phyloP scores from a whole-genome alignment of 495 filamentous ascomycete species.

The Xylaria intraflava region DNA sequence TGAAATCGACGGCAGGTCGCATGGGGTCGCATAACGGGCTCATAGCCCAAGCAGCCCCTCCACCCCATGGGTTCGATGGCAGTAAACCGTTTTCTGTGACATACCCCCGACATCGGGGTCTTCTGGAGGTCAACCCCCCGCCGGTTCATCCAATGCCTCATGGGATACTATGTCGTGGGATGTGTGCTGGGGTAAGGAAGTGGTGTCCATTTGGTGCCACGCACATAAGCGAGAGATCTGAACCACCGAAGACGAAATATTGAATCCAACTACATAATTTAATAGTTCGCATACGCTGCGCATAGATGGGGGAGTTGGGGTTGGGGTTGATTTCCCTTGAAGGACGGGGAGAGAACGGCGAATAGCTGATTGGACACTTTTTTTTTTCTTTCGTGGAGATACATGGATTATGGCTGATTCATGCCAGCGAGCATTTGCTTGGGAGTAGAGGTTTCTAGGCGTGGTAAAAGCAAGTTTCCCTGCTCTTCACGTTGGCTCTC shows the following conservation, averaged over 20 bases:
- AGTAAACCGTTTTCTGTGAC: neutral
- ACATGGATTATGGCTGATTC: neutral
- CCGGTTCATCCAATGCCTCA: neutral
- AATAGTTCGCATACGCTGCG: neutral
- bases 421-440: neutral
- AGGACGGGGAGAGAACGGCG: neutral
- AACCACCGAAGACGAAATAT: neutral
- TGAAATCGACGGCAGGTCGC: neutral
- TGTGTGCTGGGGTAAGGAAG: neutral
- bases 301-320: neutral
- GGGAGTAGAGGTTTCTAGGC: neutral
- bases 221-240: slow-evolving; percentile 11
- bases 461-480: neutral
- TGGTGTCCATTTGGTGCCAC: neutral
- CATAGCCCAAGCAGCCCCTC: neutral
- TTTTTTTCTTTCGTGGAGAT: neutral
- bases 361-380: neutral
- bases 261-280: neutral
- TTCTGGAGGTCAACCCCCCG: neutral
- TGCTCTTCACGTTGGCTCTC: neutral
- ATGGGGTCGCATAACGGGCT: neutral
- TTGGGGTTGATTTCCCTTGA: neutral
- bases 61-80: neutral
- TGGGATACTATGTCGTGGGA: neutral
- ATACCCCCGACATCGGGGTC: neutral